Conservation (phyloP, 2,329 filamentous ascomycete species). For the Aspergillus fijiensis region DNA sequence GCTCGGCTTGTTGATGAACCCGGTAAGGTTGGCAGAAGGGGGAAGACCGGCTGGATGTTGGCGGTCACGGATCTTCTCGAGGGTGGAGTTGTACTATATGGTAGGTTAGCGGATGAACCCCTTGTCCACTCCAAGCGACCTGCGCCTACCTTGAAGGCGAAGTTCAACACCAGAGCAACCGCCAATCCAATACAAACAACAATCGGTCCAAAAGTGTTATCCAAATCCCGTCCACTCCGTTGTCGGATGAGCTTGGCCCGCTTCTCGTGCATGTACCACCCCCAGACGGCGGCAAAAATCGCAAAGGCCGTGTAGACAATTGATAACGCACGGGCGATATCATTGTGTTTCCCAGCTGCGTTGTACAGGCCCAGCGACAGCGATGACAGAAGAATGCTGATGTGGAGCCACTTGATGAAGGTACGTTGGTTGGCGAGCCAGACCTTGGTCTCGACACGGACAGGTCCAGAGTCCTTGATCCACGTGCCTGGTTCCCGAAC, state of each 20-base stretch:
- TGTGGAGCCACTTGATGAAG: slow-evolving; percentile 98
- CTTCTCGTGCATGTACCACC: slow-evolving; percentile 76
- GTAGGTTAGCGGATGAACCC: slow-evolving; percentile 11
- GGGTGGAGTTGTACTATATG: slow-evolving; percentile 31
- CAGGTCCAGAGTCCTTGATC: slow-evolving; percentile 91
- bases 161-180: slow-evolving; percentile 78
- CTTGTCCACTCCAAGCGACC: slow-evolving; percentile 1
- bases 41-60: slow-evolving; percentile 12
- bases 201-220: slow-evolving; percentile 81
- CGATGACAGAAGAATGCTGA: slow-evolving; percentile 80
- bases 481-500: slow-evolving; percentile 81
- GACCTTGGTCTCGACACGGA: slow-evolving; percentile 95
- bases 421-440: slow-evolving; percentile 99
- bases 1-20: slow-evolving; percentile 6
- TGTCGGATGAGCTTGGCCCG: slow-evolving; percentile 76
- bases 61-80: slow-evolving; percentile 22
- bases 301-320: slow-evolving; percentile 80
- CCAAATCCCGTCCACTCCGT: slow-evolving; percentile 88
- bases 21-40: neutral
- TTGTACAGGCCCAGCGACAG: slow-evolving; percentile 85
- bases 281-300: slow-evolving; percentile 81
- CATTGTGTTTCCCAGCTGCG: slow-evolving; percentile 72
- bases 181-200: slow-evolving; percentile 78
- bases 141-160: slow-evolving; percentile 68
- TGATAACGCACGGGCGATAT: slow-evolving; percentile 75